Evolutionary conservation across 371 early-diverging fungal species (phyloP), one percentile per base, ranked within the genome.

Genomic region (Mortierella sp.): DNA sequence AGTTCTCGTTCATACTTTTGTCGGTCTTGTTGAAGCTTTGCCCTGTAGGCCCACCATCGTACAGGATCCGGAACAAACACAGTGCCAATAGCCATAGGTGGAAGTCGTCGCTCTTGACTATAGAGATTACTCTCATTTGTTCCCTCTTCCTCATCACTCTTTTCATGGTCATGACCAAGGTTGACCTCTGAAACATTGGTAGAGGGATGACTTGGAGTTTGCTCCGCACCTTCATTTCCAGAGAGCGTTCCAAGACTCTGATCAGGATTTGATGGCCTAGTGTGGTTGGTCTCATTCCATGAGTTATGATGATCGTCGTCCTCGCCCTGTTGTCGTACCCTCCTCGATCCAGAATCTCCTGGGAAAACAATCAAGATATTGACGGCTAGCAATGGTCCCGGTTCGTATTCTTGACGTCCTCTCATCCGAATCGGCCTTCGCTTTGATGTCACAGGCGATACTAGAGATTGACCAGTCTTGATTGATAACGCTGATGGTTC

Each of bases 21-120:
- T 19, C 66, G 69, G 25, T 72, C 73, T 47, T 57, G 51, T 21
- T 66, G 73, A 26, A 66, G 79, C 37, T 72, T 72, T 58, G 80
- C 80, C 25, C 69, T 70, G 53, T 80, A 74, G 1, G 80, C 71
- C 80, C 80, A 80, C 80, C 80, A 80, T 9, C 80, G 74, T 28
- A 74, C 80, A 1, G 80, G 80, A 47, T 80, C 80, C 19, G 80
- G 80, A 51, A 80, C 74, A 67, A 80, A 80, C 44, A 74, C 68
- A 1, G 80, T 74, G 1, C 80, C 80, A 26, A 80, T 70, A 48
- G 80, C 79, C 79, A 77, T 77, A 7, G 79, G 79, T 12, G 79
- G 79, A 12, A 77, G 66, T 44, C 70, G 65, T 53, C 30, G 48
- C 29, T 77, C 79, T 18, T 47, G 72, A 56, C 66, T 62, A 60